phyloP scores from a whole-genome alignment of 2,329 filamentous ascomycete species.

The Botryotinia narcissicola region DNA sequence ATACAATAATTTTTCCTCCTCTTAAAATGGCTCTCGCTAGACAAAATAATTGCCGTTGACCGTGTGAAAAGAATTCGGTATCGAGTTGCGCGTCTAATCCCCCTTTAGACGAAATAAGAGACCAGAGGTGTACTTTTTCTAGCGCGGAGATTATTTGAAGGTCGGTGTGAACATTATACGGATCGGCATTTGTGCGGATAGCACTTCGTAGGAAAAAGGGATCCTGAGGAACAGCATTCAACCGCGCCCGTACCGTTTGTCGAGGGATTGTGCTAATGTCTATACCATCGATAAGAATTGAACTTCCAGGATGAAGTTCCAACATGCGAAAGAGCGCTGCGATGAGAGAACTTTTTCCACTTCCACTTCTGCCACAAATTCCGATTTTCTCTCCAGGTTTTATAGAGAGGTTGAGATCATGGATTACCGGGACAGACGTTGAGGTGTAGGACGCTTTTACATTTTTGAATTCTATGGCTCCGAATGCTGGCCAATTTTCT shows the following conservation, averaged over 20 bases:
- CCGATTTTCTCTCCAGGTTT: constrained; percentile 51
- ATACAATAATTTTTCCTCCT: constrained; percentile 41
- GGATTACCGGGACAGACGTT: constrained; percentile 24
- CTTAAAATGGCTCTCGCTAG: constrained; percentile 48
- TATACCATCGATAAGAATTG: constrained; percentile 48
- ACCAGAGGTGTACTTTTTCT: constrained; percentile 42
- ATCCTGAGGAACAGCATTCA: constrained; percentile 48
- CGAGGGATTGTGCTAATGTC: constrained; percentile 46
- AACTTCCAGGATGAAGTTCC: constrained; percentile 41
- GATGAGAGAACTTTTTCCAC: constrained; percentile 46
- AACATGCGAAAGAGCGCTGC: constrained; percentile 51
- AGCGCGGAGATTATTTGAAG: constrained; percentile 46
- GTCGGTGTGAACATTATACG: constrained; percentile 40
- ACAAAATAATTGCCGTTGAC: constrained; percentile 50
- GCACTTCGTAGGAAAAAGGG: constrained; percentile 49
- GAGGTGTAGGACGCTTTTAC: constrained; percentile 38
- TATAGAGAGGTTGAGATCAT: constrained; percentile 44
- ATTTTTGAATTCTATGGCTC: constrained; percentile 39
- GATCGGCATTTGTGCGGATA: constrained; percentile 50
- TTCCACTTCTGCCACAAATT: constrained; percentile 49
- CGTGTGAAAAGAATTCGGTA: constrained; percentile 64
- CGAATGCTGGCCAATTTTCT: constrained; percentile 31
- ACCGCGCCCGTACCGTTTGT: constrained; percentile 45
- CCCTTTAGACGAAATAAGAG: constrained; percentile 26
- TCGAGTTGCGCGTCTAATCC: constrained; percentile 41